Evolutionary conservation across 1,284 basidiomycete species (phyloP), one percentile per base, ranked within the genome.

Genomic region (Apiotrichum siamense): DNA sequence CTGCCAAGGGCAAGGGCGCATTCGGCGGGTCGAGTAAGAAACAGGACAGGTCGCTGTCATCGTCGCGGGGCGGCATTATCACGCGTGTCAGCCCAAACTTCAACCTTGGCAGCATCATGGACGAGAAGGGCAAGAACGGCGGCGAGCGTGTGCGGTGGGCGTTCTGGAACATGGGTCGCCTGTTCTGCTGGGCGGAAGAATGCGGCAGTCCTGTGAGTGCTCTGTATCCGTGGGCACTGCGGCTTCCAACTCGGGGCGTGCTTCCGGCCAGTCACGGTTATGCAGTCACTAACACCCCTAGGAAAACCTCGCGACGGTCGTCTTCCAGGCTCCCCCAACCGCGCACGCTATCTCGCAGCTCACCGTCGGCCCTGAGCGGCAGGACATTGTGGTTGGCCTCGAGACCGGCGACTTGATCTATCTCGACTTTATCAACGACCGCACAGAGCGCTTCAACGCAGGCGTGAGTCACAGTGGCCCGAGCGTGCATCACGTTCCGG

Each of bases 301-400:
- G 87, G 92, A 96, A 72, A 85, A 91, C 20, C 77, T 97, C 25
- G 82, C 86, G 21, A 81, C 86, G 47, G 83, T 97, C 55, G 85
- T 84, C 24, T 97, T 97, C 73, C 83, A 86, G 42, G 82, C 85
- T 9, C 82, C 84, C 58, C 89, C 89, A 7, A 94, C 91, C 1
- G 93, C 90, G 63, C 89, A 96, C 69, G 87, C 78, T 62, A 82
- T 96, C 44, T 96, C 96, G 62, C 75, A 79, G 15, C 74, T 81
- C 9, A 97, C 72, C 3, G 61, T 63, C 43, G 63, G 62, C 11
- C 77, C 84, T 5, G 86, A 89, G 46, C 81, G 83, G 39, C 76
- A 97, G 35, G 96, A 98, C 67, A 79, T 97, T 12, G 80, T 97
- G 49, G 86, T 98, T 61, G 94, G 94, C 3, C 97, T 98, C 67